Conservation (phyloP, 1,139 yeast genomes). For the Meyerozyma athensensis region DNA sequence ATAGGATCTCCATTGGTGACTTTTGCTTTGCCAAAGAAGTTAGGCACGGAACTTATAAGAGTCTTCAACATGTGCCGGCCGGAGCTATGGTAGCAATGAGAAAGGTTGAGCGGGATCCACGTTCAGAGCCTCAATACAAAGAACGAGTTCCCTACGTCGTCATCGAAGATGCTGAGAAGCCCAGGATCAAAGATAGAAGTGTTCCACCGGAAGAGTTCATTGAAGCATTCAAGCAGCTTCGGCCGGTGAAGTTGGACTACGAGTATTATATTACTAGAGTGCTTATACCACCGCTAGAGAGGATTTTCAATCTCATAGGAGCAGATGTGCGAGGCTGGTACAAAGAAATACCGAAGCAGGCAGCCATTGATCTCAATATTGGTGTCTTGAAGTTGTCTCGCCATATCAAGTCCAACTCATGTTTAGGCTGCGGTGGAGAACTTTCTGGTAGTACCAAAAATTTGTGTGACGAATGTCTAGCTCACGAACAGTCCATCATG, state of each 20-base stretch:
- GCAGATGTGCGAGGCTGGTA: conserved; percentile 79
- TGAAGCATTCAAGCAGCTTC: conserved; percentile 25
- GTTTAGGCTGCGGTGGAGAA: conserved; percentile 24
- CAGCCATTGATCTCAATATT: conserved; percentile 5
- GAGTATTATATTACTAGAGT: conserved; percentile 83
- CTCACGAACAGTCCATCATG: conserved; percentile 18
- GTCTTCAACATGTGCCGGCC: conserved; percentile 71
- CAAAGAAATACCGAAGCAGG: conserved; percentile 54
- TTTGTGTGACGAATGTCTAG: conserved; percentile 21
- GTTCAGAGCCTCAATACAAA: conserved; percentile 80
- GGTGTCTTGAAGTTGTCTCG: conserved; percentile 12
- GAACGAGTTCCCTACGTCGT: conserved; percentile 90
- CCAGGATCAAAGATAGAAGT: conserved; percentile 72
- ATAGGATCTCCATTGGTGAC: conserved; percentile 66
- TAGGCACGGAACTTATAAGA: conserved; percentile 74
- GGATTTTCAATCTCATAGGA: conserved; percentile 79
- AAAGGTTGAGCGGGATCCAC: conserved; percentile 56
- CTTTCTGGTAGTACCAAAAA: conserved; percentile 5
- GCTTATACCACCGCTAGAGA: conserved; percentile 81
- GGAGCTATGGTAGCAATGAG: conserved; percentile 79
- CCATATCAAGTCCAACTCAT: conserved; percentile 17
- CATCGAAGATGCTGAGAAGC: conserved; percentile 58
- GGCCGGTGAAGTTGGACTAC: conserved; percentile 55
- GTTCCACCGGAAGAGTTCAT: conserved; percentile 73
- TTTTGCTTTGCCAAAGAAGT: conserved; percentile 93